phyloP scores from a whole-genome alignment of 73 alveolate genomes.

The Stentor coeruleus region DNA sequence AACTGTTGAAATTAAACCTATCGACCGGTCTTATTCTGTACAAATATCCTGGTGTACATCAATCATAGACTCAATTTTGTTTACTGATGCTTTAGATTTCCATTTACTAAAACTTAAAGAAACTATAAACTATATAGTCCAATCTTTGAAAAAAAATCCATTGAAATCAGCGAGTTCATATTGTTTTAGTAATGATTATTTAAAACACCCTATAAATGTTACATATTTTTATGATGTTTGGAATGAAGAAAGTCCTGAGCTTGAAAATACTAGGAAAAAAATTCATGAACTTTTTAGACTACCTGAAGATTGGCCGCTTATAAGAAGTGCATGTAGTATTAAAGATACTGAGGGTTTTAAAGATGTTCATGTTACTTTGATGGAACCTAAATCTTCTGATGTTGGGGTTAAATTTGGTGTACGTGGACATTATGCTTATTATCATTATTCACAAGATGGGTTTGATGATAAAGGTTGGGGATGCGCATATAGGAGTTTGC shows the following conservation, averaged over 20 bases:
- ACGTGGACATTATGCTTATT: conserved; percentile 80
- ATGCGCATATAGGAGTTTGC: conserved; percentile 90
- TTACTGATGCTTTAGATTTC: neutral
- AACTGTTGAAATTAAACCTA: neutral
- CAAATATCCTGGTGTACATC: neutral
- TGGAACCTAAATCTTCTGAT: conserved; percentile 36
- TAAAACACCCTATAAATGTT: conserved; percentile 3
- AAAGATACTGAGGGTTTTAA: conserved; percentile 34
- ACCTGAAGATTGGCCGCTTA: neutral
- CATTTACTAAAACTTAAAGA: conserved; percentile 1
- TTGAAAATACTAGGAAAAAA: neutral
- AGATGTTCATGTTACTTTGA: conserved; percentile 25
- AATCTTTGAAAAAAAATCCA: neutral
- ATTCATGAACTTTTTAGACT: neutral
- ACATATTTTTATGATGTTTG: neutral
- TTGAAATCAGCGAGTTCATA: conserved; percentile 3
- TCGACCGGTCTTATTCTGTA: neutral
- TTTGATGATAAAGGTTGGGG: conserved; percentile 97
- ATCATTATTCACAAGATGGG: conserved; percentile 92
- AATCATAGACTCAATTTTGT: neutral
- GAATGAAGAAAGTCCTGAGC: conserved; percentile 3
- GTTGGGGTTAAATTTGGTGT: conserved; percentile 35
- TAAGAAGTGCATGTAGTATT: conserved; percentile 9
- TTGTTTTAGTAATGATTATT: neutral
- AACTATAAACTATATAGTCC: neutral